Conservation (phyloP, 1,139 yeast genomes). For the Taphrina deformans region DNA sequence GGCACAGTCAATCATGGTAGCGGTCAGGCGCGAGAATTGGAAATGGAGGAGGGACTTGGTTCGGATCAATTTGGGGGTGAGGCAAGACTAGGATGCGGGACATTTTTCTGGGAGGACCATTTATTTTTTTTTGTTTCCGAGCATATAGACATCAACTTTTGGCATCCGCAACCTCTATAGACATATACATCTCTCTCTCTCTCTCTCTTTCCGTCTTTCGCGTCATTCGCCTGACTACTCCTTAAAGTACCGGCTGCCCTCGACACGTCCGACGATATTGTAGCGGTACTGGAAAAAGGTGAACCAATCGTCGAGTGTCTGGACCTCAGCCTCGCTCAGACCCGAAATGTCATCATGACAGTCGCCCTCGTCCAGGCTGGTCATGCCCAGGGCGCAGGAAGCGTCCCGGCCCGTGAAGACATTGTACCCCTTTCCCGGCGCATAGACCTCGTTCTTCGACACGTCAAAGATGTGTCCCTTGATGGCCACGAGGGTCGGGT, state of each 20-base stretch:
- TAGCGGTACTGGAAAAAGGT: constrained; percentile 76
- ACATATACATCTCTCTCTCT: background rate
- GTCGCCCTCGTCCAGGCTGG: constrained; percentile 54
- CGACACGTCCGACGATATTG: constrained; percentile 50
- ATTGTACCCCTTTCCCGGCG: constrained; percentile 72
- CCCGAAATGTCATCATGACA: constrained; percentile 69
- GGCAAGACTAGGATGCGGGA: too few species aligned
- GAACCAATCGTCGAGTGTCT: constrained; percentile 82
- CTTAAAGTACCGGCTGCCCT: constrained; percentile 17
- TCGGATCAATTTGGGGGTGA: too few species aligned
- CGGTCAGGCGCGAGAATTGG: too few species aligned
- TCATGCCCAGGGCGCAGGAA: constrained; percentile 65
- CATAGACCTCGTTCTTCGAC: constrained; percentile 64
- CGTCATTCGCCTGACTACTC: too few species aligned
- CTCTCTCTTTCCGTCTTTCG: too few species aligned
- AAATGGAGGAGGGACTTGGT: too few species aligned
- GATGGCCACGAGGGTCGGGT: constrained; percentile 65
- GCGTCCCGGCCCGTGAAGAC: constrained; percentile 76
- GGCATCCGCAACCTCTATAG: background rate
- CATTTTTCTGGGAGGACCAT: too few species aligned
- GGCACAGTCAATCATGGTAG: too few species aligned
- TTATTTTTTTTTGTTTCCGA: too few species aligned
- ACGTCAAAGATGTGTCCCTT: constrained; percentile 79
- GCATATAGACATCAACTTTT: too few species aligned
- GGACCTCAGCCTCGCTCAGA: constrained; percentile 60